phyloP scores from a whole-genome alignment of 2,329 filamentous ascomycete genomes.

The Scolecobasidium constrictum region DNA sequence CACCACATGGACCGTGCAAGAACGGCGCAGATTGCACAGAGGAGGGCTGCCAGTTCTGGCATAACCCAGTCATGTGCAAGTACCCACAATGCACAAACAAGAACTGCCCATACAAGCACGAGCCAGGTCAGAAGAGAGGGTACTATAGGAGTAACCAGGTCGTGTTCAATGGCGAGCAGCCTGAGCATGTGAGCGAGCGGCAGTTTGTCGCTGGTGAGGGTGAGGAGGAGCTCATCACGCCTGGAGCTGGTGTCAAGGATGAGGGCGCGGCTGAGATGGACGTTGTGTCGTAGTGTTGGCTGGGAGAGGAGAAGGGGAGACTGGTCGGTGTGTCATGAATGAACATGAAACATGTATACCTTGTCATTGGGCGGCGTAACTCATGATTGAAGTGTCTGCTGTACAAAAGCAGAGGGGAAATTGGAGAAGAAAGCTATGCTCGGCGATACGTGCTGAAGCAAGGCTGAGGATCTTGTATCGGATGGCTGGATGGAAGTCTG shows the following conservation, averaged over 20 bases:
- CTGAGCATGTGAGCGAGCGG: slow-evolving; percentile 71
- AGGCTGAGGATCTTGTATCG: too few relatives aligned
- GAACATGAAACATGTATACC: too few relatives aligned
- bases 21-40: slow-evolving; percentile 83
- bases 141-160: slow-evolving; percentile 84
- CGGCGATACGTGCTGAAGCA: too few relatives aligned
- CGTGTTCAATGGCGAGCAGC: slow-evolving; percentile 45
- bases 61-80: slow-evolving; percentile 74
- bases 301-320: not conserved
- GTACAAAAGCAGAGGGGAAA: too few relatives aligned
- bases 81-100: slow-evolving; percentile 87
- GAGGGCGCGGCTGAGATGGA: slow-evolving; percentile 7
- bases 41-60: slow-evolving; percentile 79
- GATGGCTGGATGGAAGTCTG: too few relatives aligned
- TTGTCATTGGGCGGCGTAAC: too few relatives aligned
- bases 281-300: slow-evolving; percentile 6
- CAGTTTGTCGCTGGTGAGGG: slow-evolving; percentile 58
- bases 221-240: slow-evolving; percentile 67
- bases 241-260: slow-evolving; percentile 24
- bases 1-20: slow-evolving; percentile 73
- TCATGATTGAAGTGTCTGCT: too few relatives aligned
- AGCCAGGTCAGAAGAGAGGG: slow-evolving; percentile 72
- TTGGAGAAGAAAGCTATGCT: too few relatives aligned
- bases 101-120: slow-evolving; percentile 81
- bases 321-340: not conserved